Evolutionary conservation across 2,329 filamentous ascomycete species (phyloP).

Genomic region (Nothophaeocryptopus gaeumannii): DNA sequence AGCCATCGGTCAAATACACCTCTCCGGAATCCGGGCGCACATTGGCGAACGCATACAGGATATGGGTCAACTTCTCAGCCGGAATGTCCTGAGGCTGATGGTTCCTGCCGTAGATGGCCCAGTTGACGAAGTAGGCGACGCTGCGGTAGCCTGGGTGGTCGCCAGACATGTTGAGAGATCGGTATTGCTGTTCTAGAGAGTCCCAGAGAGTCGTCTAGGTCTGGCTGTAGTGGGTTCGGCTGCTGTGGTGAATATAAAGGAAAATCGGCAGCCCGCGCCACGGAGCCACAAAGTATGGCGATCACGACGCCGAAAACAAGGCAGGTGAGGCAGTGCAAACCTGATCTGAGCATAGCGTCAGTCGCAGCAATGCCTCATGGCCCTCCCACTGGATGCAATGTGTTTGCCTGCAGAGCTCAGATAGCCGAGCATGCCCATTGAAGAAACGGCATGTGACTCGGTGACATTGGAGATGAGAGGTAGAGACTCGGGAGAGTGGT

Average conservation of each 20-base stretch:
- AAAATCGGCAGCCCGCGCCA: conserved; percentile 1
- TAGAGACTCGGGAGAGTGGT: too few species aligned
- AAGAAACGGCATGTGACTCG: too few species aligned
- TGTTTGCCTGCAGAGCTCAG: too few species aligned
- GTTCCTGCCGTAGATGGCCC: conserved; percentile 60
- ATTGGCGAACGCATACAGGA: conserved; percentile 91
- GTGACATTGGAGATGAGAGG: too few species aligned
- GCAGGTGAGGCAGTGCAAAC: conserved; percentile 13
- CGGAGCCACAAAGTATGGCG: conserved; percentile 5
- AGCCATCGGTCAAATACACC: conserved; percentile 68
- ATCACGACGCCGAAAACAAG: conserved; percentile 11
- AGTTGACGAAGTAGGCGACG: conserved; percentile 37
- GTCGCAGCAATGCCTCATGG: too few species aligned
- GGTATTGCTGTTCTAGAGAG: too few species aligned
- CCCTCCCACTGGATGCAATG: too few species aligned
- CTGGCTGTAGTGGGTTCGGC: too few species aligned
- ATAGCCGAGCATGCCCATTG: too few species aligned
- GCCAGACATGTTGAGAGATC: not conserved
- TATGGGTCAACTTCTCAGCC: conserved; percentile 75
- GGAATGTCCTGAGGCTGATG: conserved; percentile 83
- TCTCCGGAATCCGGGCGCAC: conserved; percentile 75
- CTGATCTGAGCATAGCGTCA: not conserved
- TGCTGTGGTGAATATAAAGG: too few species aligned
- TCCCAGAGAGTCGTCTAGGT: too few species aligned
- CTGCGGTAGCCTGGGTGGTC: conserved; percentile 29